These are phyloP conservation scores for Liquidambar formosana DNA, from an alignment of 164 flowering plant species.

Conservation along the genomic window DNA sequence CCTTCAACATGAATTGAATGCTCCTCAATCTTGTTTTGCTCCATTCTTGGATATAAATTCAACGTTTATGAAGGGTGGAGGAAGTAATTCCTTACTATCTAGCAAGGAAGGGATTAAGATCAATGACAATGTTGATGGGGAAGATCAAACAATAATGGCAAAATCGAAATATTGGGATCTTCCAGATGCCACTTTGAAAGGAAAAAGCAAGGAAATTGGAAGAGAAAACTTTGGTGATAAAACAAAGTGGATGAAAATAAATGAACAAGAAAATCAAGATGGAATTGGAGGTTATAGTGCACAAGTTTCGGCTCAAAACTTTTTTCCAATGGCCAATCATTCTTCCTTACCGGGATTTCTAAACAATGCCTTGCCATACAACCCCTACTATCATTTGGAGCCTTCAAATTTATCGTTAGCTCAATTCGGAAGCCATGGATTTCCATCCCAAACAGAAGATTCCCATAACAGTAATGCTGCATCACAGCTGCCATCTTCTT, in stretches of 20 bases:
- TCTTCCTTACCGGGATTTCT: constrained; percentile 4
- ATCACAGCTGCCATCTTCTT: background rate
- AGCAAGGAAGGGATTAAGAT: constrained; percentile 14
- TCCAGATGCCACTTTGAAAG: constrained; percentile 16
- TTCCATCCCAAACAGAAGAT: constrained; percentile 9
- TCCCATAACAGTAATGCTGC: background rate
- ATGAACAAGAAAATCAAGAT: constrained; percentile 15
- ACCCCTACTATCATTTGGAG: constrained; percentile 24
- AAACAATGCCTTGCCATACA: constrained; percentile 22
- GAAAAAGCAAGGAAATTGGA: constrained; percentile 22
- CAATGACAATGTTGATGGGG: constrained; percentile 2
- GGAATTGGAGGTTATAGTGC: too few relatives aligned
- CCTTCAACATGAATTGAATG: constrained; percentile 25
- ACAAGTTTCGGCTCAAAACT: constrained; percentile 36
- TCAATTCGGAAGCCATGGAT: constrained; percentile 29
- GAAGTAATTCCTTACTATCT: too few relatives aligned
- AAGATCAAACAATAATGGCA: background rate
- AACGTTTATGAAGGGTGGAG: too few relatives aligned
- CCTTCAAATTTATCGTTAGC: constrained; percentile 34
- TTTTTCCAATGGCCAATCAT: constrained; percentile 23
- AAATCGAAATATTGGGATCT: constrained; percentile 20
- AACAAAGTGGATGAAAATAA: constrained; percentile 20
- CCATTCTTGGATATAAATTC: constrained; percentile 20
- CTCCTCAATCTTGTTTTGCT: constrained; percentile 9
- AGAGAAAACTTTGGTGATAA: constrained; percentile 13